These are phyloP conservation scores for Calocybe gambosa DNA, from an alignment of 1,284 basidiomycete genomes.

Conservation along the genomic window DNA sequence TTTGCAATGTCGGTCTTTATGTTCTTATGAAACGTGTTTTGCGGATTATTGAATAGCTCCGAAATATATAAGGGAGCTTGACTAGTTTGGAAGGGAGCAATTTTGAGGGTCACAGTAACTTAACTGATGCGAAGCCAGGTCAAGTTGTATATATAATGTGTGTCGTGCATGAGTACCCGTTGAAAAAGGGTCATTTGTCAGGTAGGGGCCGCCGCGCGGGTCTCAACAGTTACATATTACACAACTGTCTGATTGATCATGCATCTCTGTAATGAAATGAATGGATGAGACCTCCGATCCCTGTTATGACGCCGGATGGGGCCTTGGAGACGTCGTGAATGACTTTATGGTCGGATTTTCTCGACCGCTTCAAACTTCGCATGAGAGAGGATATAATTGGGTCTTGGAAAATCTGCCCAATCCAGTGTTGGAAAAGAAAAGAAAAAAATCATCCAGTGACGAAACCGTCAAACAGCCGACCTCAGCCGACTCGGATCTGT, in stretches of 20 bases:
- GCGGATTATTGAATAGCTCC: not conserved
- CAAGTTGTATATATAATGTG: not conserved
- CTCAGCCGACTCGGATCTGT: conserved; percentile 11
- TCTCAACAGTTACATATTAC: not conserved
- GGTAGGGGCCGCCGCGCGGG: conserved; percentile 1
- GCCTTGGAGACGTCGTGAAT: not conserved
- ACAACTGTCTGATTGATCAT: conserved; percentile 10
- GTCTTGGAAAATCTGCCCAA: too few relatives aligned
- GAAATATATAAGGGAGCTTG: not conserved
- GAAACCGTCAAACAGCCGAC: too few relatives aligned
- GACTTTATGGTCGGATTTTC: too few relatives aligned
- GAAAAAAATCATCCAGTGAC: not conserved
- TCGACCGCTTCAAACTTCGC: too few relatives aligned
- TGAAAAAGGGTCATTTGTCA: conserved; percentile 7
- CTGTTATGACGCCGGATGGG: conserved; percentile 11
- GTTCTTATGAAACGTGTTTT: not conserved
- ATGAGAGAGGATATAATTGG: too few relatives aligned
- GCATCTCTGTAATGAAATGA: too few relatives aligned
- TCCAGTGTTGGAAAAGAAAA: too few relatives aligned
- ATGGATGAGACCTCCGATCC: conserved; percentile 2
- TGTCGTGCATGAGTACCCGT: not conserved
- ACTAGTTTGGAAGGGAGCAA: not conserved
- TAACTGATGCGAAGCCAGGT: not conserved
- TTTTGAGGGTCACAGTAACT: not conserved
- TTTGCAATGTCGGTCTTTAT: not conserved